Evolutionary conservation across 2,329 filamentous ascomycete species (phyloP), one percentile per base, ranked within the genome.

Genomic region (Aspergillus pseudoviridinutans): DNA sequence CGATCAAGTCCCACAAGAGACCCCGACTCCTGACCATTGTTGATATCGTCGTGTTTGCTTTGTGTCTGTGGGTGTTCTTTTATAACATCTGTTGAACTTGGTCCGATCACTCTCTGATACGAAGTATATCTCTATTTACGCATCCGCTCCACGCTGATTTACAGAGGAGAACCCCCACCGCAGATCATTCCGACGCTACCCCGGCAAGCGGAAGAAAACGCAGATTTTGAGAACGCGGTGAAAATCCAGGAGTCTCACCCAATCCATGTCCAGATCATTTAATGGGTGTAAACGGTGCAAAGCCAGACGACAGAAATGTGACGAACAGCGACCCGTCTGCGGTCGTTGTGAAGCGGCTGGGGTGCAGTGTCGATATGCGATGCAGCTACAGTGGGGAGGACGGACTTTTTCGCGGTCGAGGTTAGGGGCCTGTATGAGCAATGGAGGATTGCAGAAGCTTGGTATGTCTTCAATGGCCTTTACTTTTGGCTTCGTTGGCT

Each of bases 211-310:
- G 50, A 14, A 24, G 32, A 24, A 50, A 46, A 46, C 25, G 35
- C 38, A 50, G 38, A n/a, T 46, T 38, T 38, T 38, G 32, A 38
- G 32, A 38, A 38, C 32, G 17, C 32, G 3, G 32, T 38, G 14
- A 38, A 38, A 17, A 35, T 7, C 5, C 14, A 38, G 14, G 53
- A 53, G 55, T 50, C 44, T 57, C 53, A 51, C 53, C 55, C 53
- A 53, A 55, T 57, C 38, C 61, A 74, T 76, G 71, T 73, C 74
- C 64, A 73, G 74, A 60, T 78, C 75, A 10, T 75, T 76, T 52
- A 72, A 68, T 52, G 76, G 76, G n/a, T 78, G 76, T 66, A 73
- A 72, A 60, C 70, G 75, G 64, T 77, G 76, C 72, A 77, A 76
- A 66, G 67, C 71, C 51, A 74, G 76, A 41, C 73, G 76, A 54